A percentile compares a stretch with the other conserved stretches of the same genome.
Conservation (phyloP, 2,329 filamentous ascomycete genomes). For the Ascochyta koolunga region DNA sequence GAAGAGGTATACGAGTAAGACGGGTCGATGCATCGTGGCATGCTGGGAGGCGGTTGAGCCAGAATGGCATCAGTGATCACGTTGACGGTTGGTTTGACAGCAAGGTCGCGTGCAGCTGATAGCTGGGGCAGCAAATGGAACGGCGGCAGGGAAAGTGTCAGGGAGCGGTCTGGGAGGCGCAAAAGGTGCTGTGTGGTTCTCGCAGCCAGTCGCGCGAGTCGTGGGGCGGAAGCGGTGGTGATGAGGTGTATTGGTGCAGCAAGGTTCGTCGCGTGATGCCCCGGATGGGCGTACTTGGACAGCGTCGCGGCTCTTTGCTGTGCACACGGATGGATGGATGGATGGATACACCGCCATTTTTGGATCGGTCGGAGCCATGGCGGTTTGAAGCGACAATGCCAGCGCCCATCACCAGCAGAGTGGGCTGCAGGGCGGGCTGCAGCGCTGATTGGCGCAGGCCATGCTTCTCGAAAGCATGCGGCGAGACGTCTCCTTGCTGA, state of each 20-base stretch:
- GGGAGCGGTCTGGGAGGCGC: conserved; percentile 24
- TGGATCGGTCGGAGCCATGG: conserved; percentile 30
- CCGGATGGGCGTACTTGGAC: conserved; percentile 1
- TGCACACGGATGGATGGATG: too few species aligned
- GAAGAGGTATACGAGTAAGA: conserved; percentile 19
- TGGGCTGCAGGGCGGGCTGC: conserved; percentile 11
- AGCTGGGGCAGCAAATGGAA: conserved; percentile 41
- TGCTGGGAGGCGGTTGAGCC: conserved; percentile 32
- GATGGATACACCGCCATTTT: conserved; percentile 42
- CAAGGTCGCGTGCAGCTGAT: conserved; percentile 29
- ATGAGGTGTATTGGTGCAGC: conserved; percentile 28
- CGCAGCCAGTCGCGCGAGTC: conserved; percentile 66
- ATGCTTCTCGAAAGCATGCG: conserved; percentile 35
- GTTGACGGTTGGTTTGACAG: too few species aligned
- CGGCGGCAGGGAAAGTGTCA: conserved; percentile 27
- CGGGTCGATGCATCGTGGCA: too few species aligned
- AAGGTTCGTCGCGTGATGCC: conserved; percentile 18
- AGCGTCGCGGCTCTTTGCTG: conserved; percentile 4
- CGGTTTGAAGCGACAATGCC: conserved; percentile 35
- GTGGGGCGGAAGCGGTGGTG: conserved; percentile 52
- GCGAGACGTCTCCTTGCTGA: conserved; percentile 32
- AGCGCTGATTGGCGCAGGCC: conserved; percentile 27
- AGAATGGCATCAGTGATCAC: too few species aligned
- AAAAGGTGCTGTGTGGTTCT: conserved; percentile 38
- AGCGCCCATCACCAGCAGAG: conserved; percentile 18